phyloP scores from a whole-genome alignment of 192 early-diverging fungal species.

The Coemansia sp. region DNA sequence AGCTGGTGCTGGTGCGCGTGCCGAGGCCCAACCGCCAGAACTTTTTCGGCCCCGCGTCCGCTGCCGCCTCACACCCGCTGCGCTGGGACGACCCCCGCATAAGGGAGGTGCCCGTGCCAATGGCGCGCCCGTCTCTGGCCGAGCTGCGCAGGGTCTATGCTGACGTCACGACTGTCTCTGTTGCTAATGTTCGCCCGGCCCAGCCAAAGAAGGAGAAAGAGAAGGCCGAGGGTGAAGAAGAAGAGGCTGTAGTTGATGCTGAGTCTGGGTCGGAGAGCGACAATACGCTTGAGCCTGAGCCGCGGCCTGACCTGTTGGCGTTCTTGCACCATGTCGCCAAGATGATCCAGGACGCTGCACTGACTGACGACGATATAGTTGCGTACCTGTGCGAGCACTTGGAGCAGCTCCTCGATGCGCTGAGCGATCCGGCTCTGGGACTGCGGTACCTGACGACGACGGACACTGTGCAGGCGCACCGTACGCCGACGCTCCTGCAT shows the following conservation, averaged over 20 bases:
- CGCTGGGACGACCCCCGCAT: conserved; percentile 58
- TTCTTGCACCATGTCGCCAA: conserved; percentile 37
- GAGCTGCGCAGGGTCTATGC: conserved; percentile 47
- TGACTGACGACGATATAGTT: conserved; percentile 57
- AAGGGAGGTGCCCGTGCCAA: conserved; percentile 74
- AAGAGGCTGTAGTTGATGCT: background rate
- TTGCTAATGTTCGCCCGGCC: background rate
- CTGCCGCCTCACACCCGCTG: background rate
- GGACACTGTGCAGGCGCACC: conserved; percentile 28
- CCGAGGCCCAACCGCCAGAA: conserved; percentile 17
- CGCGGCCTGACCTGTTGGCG: conserved; percentile 39
- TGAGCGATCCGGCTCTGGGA: conserved; percentile 57
- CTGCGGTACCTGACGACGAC: conserved; percentile 55
- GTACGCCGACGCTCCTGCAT: conserved; percentile 73
- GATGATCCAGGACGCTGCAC: conserved; percentile 23
- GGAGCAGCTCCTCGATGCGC: conserved; percentile 57
- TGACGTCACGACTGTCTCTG: conserved; percentile 23
- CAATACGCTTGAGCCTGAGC: conserved; percentile 43
- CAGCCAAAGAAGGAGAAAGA: background rate
- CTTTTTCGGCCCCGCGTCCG: conserved; percentile 20
- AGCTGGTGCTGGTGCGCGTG: conserved; percentile 77
- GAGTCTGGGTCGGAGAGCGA: conserved; percentile 25
- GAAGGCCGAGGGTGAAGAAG: background rate
- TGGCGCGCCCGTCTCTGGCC: conserved; percentile 65
- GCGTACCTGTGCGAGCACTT: conserved; percentile 60